Evolutionary conservation across 1,139 yeast genomes (phyloP), one percentile per base, ranked within the genome.

Genomic region (Zhuliangozyma parablackwelliae): DNA sequence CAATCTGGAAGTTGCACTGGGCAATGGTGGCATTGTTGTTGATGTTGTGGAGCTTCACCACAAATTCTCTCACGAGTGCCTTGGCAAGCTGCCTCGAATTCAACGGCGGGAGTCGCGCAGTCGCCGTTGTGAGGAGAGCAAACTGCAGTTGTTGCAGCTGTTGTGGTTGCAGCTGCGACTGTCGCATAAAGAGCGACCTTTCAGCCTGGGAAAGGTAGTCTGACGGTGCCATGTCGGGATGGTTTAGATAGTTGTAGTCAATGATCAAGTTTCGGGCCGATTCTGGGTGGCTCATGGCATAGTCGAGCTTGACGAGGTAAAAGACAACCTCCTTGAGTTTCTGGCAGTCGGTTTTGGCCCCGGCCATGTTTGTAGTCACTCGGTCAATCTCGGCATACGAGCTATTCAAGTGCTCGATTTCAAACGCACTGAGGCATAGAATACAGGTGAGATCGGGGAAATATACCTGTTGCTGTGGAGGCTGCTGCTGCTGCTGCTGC

Each of bases 301-400:
- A 53, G 31, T 63, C 60, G 10, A 54, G 39, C 41, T 57, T 59
- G 16, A 66, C 57, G 20, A 64, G 43, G 30, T 53, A 49, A 71
- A 72, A 67, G 9, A 64, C 40, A 10, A 50, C 39, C 21, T 56
- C 57, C 29, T 72, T 51, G 31, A 29, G 16, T 13, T 13, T 28
- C 27, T 13, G 16, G 21, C 23, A n/a, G 28, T 30, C n/a, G 25
- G 13, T 11, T 32, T 29, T 30, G 13, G 10, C 12, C 29, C 13
- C 10, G 16, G 16, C 16, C 16, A 16, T 16, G n/a, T 28, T 11
- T 39, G 29, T 21, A 24, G 20, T 35, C 7, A 11, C 28, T 11
- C 51, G 49, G 28, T 63, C 69, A 13, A 59, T 47, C 9, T 48
- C 47, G 10, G 44, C 42, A 41, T 58, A 64, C 8, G 54, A 47